Base-by-base conservation (phyloP, 202 grass and related monocot species). In the Musa balbisiana region DNA sequence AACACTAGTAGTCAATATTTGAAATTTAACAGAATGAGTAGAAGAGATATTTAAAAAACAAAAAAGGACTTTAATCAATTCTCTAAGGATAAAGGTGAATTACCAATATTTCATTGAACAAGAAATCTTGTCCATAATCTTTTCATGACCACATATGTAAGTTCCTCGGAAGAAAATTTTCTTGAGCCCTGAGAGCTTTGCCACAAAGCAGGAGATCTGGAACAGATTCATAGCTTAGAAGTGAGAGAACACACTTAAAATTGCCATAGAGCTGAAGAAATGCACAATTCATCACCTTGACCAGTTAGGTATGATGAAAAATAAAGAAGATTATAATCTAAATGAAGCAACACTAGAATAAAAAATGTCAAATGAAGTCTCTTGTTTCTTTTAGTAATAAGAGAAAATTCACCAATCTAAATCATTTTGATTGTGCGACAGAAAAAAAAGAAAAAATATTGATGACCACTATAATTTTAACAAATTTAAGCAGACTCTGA, bases 121-220 rank as follows among this genome's bases (percentile, higher is more conserved):
- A 73, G 95, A 98, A 85, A 98, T 98, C 82, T 98, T 94, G 66
- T 98, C 95, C 91, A 98, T 98, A 23, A 89, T 98, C 69, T 89
- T 89, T 74, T 91, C 87, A 62, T 98, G 88, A 52, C 95, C 95
- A 83, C 95, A 98, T 29, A 98, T 78, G 25, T 94, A 98, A 87
- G 95, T 77, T 81, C 91, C 95, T 77, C 91, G 85, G 73, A 98
- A 98, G 82, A 98, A 98, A 60, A 98, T 94, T 90, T 83, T 86
- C 82, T 98, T 94, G 20, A 93, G 77, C 20, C 94, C 91, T 76
- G 91, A 98, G 67, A 94, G 87, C 84, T 93, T 98, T 49, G 94
- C 94, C 76, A 98, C 94, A 76, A 94, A 92, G 55, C 93, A 94
- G 67, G 95, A 86, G 86, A 98, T 98, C 95, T 98, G 85, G 15